Percentiles rank a stretch among this genome's conserved stretches.
Conservation (phyloP, 73 alveolate species). For the Paramecium biaurelia region DNA sequence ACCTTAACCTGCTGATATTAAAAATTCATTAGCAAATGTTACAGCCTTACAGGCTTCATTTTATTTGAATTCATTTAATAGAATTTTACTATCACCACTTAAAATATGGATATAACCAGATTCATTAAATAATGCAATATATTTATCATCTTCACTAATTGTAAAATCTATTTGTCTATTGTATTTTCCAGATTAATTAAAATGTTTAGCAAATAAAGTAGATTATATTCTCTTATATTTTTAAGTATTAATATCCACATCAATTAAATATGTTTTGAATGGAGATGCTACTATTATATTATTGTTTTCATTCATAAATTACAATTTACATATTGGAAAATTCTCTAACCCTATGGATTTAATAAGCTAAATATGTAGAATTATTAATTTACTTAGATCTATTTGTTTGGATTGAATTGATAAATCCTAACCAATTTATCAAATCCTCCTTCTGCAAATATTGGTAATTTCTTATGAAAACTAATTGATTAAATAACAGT, state of each 20-base stretch:
- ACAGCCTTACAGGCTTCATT: slow-evolving; percentile 56
- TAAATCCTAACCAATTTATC: slow-evolving; percentile 22
- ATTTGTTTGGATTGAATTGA: slow-evolving; percentile 6
- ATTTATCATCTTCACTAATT: slow-evolving; percentile 42
- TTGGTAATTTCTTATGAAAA: slow-evolving; percentile 20
- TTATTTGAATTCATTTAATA: slow-evolving; percentile 42
- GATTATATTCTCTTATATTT: neutral
- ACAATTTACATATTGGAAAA: neutral
- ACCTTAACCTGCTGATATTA: slow-evolving; percentile 48
- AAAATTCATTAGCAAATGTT: slow-evolving; percentile 40
- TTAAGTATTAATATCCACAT: neutral
- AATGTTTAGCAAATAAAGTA: neutral
- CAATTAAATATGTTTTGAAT: neutral
- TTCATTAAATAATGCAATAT: slow-evolving; percentile 60
- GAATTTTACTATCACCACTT: slow-evolving; percentile 14
- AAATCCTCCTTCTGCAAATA: slow-evolving; percentile 42
- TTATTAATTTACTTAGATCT: neutral
- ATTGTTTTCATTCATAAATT: neutral
- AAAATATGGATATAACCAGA: slow-evolving; percentile 52
- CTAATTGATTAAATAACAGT: neutral
- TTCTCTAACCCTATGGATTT: slow-evolving; percentile 4
- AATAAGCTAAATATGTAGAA: neutral
- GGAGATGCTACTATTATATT: neutral
- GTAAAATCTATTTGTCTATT: slow-evolving; percentile 54
- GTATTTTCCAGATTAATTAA: neutral